A percentile compares a stretch with the other conserved stretches of the same genome.
Conservation (phyloP, 2,329 filamentous ascomycete genomes). For the Epichloe gansuensis region DNA sequence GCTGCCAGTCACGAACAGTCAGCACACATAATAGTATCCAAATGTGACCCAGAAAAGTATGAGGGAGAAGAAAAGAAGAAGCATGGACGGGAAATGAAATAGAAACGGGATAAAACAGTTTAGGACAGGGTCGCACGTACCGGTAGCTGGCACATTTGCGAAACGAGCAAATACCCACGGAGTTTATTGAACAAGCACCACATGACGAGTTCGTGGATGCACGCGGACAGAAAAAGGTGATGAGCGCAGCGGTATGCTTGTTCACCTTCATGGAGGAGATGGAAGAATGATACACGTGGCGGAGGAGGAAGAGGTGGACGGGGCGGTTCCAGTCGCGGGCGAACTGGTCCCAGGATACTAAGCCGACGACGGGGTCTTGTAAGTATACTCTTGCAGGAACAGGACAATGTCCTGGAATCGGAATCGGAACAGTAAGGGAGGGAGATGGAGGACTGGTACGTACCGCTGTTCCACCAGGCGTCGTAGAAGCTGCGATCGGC, state of each 20-base stretch:
- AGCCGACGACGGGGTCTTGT: not conserved
- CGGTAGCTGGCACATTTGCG: conserved; percentile 65
- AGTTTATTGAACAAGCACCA: conserved; percentile 71
- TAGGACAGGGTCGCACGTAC: conserved; percentile 21
- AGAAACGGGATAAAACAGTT: not conserved
- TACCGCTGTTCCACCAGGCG: conserved; percentile 51
- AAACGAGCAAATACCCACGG: conserved; percentile 57
- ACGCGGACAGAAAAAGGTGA: conserved; percentile 64
- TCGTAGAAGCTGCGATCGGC: conserved; percentile 64
- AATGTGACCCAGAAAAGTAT: not conserved
- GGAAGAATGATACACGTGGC: conserved; percentile 68
- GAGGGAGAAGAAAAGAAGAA: not conserved
- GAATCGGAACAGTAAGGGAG: too few relatives aligned
- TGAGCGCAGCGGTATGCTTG: conserved; percentile 58
- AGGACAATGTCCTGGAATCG: too few relatives aligned
- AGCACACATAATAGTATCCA: not conserved
- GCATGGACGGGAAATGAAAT: not conserved
- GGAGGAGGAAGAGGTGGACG: conserved; percentile 64
- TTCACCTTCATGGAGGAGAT: conserved; percentile 62
- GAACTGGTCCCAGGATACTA: conserved; percentile 61
- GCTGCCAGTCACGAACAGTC: conserved; percentile 16
- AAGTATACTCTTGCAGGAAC: too few relatives aligned
- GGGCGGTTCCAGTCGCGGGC: conserved; percentile 69
- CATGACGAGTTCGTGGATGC: conserved; percentile 68
- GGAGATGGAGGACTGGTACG: conserved; percentile 4